Evolutionary conservation across 73 alveolate genomes (phyloP).

Genomic region (Effrenium voratum): DNA sequence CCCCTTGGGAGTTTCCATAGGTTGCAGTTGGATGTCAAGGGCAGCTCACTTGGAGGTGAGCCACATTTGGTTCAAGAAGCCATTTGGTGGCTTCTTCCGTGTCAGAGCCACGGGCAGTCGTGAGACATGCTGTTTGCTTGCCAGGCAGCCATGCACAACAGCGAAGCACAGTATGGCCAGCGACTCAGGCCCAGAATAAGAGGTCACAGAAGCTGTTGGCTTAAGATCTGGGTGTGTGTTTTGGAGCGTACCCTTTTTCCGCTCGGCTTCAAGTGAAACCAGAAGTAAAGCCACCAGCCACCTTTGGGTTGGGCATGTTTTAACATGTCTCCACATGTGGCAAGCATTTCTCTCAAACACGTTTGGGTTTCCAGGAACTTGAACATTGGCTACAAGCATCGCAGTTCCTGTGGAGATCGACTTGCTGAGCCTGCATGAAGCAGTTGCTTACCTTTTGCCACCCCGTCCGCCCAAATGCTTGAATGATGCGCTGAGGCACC

Average conservation of each 20-base stretch:
- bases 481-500: background rate
- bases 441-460: background rate
- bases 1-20: background rate
- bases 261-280: background rate
- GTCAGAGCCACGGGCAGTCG: background rate
- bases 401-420: no score
- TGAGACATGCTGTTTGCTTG: background rate
- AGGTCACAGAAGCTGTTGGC: background rate
- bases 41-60: background rate
- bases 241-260: background rate
- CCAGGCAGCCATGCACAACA: slow-evolving; percentile 29
- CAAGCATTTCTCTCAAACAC: background rate
- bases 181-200: background rate
- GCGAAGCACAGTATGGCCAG: slow-evolving; percentile 68
- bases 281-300: background rate
- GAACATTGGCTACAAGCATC: no score
- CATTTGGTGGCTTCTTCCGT: background rate
- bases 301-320: background rate
- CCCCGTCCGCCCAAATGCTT: background rate
- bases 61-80: background rate
- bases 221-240: background rate
- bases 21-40: background rate
- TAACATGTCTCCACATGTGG: background rate
- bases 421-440: no score
- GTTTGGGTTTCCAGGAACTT: background rate